Evolutionary conservation across 768 basidiomycete species (phyloP).

Genomic region (Suillus bovinus): DNA sequence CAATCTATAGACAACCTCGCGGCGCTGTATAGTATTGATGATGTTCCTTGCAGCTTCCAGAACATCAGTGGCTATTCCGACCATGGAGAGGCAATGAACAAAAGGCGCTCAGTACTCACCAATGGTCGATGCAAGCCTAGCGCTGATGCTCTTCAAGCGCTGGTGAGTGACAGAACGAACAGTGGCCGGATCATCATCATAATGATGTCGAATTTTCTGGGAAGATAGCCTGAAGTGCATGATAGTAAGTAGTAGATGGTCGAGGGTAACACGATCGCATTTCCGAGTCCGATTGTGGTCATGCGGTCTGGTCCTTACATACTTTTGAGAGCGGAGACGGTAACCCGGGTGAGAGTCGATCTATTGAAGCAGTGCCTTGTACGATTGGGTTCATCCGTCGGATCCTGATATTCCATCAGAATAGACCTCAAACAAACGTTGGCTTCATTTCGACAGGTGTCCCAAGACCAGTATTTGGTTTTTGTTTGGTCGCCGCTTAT

Average conservation of each 20-base stretch:
- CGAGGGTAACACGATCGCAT: neutral
- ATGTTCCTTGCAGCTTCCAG: conserved; percentile 51
- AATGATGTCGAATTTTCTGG: conserved; percentile 26
- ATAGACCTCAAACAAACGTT: neutral
- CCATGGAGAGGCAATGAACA: neutral
- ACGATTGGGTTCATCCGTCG: neutral
- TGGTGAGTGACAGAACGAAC: conserved; percentile 25
- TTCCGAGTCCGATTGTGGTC: neutral
- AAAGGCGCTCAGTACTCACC: conserved; percentile 19
- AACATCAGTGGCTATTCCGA: neutral
- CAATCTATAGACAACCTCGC: conserved; percentile 51
- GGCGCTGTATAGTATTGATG: conserved; percentile 45
- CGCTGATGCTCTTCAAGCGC: conserved; percentile 27
- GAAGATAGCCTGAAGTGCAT: conserved; percentile 30
- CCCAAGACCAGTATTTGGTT: too few species aligned
- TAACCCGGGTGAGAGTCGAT: neutral
- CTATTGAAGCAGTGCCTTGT: neutral
- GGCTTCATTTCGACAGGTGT: too few species aligned
- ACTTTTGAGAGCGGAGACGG: neutral
- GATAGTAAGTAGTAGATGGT: neutral
- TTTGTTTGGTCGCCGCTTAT: neutral
- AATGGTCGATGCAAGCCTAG: conserved; percentile 30
- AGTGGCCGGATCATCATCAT: conserved; percentile 30
- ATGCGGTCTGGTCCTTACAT: neutral
- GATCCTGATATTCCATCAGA: neutral